Percentiles rank a stretch among this genome's conserved stretches.
These are phyloP conservation scores for Cercophora sp. DNA, from an alignment of 495 filamentous ascomycete genomes.

Conservation along the genomic window DNA sequence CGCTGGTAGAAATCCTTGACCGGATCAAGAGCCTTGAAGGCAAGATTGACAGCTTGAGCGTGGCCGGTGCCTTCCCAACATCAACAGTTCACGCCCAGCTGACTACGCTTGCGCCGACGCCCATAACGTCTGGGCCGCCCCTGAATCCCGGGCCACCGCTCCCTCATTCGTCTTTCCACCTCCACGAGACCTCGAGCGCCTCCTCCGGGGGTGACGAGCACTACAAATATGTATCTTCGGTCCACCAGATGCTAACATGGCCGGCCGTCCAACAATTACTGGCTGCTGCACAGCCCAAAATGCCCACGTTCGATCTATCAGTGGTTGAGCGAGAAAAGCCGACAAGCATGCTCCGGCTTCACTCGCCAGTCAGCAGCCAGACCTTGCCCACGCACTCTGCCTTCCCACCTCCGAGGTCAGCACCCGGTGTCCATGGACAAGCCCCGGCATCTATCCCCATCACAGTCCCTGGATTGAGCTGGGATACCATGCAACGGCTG, in stretches of 20 bases:
- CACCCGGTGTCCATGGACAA: background rate
- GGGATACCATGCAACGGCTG: constrained; percentile 48
- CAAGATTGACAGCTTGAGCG: constrained; percentile 44
- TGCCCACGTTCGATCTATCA: constrained; percentile 29
- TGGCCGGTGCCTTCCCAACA: constrained; percentile 18
- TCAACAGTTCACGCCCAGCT: constrained; percentile 19
- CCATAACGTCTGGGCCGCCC: background rate
- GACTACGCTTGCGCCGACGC: background rate
- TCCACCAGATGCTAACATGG: constrained; percentile 57
- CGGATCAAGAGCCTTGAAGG: constrained; percentile 49
- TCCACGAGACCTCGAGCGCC: constrained; percentile 12
- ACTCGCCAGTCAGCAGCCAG: constrained; percentile 9
- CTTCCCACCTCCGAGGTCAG: background rate
- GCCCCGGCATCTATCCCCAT: background rate
- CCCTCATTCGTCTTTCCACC: background rate
- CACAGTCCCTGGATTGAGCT: constrained; percentile 28
- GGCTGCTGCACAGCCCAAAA: constrained; percentile 23
- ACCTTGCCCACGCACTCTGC: constrained; percentile 9
- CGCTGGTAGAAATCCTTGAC: constrained; percentile 55
- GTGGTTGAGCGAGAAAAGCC: constrained; percentile 43
- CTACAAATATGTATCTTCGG: constrained; percentile 50
- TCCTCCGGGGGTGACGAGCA: constrained; percentile 16
- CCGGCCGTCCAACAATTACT: constrained; percentile 50
- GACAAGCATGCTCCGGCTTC: constrained; percentile 41
- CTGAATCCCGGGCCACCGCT: background rate